Conservation (phyloP, 768 basidiomycete genomes). For the Pleurotus citrinopileatus region DNA sequence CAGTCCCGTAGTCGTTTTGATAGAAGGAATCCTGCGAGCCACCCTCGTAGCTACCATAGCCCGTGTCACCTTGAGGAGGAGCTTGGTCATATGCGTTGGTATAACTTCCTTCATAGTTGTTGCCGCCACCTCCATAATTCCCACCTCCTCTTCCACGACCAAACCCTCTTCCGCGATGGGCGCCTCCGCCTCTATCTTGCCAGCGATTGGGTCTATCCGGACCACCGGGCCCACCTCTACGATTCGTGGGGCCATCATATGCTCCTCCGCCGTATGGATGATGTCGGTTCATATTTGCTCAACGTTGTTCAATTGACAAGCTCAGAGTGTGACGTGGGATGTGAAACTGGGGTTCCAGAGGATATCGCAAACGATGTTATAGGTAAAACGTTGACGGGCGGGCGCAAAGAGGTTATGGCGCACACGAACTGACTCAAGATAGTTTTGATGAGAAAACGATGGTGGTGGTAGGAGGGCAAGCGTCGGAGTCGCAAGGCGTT, state of each 20-base stretch:
- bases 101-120: slow-evolving; percentile 52
- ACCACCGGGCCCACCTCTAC: slow-evolving; percentile 67
- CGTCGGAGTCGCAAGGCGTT: slow-evolving; percentile 7
- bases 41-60: slow-evolving; percentile 71
- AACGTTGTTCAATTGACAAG: slow-evolving; percentile 10
- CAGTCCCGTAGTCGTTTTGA: slow-evolving; percentile 62
- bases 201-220: slow-evolving; percentile 70
- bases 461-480: slow-evolving; percentile 33
- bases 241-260: slow-evolving; percentile 50
- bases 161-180: slow-evolving; percentile 43
- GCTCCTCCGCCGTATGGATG: slow-evolving; percentile 72
- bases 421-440: slow-evolving; percentile 12
- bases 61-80: slow-evolving; percentile 56
- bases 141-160: slow-evolving; percentile 52
- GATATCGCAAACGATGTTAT: neutral
- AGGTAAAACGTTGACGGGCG: neutral
- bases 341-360: neutral
- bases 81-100: slow-evolving; percentile 65
- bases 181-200: slow-evolving; percentile 54
- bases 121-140: slow-evolving; percentile 38
- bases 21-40: slow-evolving; percentile 60
- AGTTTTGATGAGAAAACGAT: slow-evolving; percentile 20
- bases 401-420: slow-evolving; percentile 3
- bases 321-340: neutral
- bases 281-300: slow-evolving; percentile 75